Evolutionary conservation across 768 basidiomycete species (phyloP), one percentile per base, ranked within the genome.

Genomic region (Mycena polygramma): DNA sequence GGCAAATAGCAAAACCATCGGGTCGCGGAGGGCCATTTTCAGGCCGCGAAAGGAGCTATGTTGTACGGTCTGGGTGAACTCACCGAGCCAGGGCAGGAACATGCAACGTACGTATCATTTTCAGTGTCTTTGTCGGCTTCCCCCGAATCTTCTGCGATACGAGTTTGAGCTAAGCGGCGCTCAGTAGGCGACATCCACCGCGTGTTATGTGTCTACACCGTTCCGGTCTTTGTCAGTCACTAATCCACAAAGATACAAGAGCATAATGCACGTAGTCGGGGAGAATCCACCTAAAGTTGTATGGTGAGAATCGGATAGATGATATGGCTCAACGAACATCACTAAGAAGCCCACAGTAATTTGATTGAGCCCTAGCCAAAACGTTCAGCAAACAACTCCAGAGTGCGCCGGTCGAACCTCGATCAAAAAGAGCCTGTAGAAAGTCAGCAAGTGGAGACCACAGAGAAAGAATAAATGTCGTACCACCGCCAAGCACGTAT

Each of bases 401-500:
- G 35, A 37, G 46, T 24, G 20, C 72, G 35, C 8, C 9, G 24
- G 14, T 30, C 10, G 22, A 71, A 59, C 90, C 83, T 91, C 92
- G 53, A 92, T 91, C 75, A 85, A 91, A 77, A 93, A 93, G 49
- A 93, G 73, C 92, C 91, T 89, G 68, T 4, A 51, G 51, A 15
- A 43, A 57, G 37, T 37, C 41, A 8, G 69, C 36, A 65, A 57
- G 13, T 55, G 49, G 20, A 36, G 26, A 30, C 30, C 30, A 6
- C 49, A 10, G 63, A n/a, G 53, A 30, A 24, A 19, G 41, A 49
- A 35, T 60, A 26, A 58, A 24, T 7, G 20, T 20, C 83, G 66
- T 71, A 89, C 90, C 89, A 93, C 82, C 90, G 75, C 92, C 92
- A 94, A 20, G 90, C 92, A 35, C 89, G 77, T 48, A 91, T 89